Percentiles rank a stretch among this genome's conserved stretches.
Evolutionary conservation across 2,329 filamentous ascomycete species (phyloP).

Genomic region (Ophiostoma tasmaniense): DNA sequence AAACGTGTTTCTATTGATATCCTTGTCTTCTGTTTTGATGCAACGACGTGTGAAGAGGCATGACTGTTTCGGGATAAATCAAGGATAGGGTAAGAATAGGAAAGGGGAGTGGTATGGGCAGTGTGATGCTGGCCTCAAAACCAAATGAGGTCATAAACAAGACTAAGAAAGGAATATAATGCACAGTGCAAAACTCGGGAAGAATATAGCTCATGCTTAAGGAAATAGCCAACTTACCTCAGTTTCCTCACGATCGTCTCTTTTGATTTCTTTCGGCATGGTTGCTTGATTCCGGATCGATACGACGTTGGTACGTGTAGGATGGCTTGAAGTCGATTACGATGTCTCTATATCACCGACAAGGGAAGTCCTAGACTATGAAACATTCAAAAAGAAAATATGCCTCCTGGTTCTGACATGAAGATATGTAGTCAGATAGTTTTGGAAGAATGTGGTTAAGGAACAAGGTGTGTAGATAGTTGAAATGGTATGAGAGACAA

Average conservation of each 20-base stretch:
- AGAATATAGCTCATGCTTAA: not conserved
- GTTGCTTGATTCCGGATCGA: not conserved
- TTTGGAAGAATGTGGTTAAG: too few relatives aligned
- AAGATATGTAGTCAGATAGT: not conserved
- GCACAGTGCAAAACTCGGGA: not conserved
- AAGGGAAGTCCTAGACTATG: not conserved
- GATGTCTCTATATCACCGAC: not conserved
- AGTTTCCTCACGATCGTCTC: not conserved
- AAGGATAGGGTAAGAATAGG: not conserved
- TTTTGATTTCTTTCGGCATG: not conserved
- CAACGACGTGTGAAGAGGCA: not conserved
- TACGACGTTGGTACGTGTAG: not conserved
- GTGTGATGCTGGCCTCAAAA: not conserved
- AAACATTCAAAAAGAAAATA: not conserved
- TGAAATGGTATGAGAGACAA: not conserved
- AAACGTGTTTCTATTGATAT: not conserved
- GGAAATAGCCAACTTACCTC: not conserved
- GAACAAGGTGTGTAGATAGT: not conserved
- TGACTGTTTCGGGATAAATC: not conserved
- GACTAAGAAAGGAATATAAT: not conserved
- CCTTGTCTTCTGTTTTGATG: not conserved
- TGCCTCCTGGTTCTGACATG: not conserved
- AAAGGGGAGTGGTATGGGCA: not conserved
- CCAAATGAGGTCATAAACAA: not conserved
- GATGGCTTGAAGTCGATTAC: not conserved